Base-by-base conservation (phyloP, 257 asterid species). In the Thymus quinquecostatus region DNA sequence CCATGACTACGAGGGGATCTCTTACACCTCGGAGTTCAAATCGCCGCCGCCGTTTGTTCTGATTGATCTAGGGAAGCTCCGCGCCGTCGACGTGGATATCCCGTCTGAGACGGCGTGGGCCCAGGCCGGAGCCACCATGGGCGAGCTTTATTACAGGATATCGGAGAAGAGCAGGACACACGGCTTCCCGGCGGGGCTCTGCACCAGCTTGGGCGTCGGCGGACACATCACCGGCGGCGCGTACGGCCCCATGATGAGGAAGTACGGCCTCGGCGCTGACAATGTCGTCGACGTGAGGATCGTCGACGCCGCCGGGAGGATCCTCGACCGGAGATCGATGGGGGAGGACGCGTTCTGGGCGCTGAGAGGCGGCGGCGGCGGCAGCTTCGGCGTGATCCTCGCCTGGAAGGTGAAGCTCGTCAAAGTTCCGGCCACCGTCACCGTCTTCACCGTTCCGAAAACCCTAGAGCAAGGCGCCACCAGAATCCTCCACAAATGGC, bases 281-380 rank as follows among this genome's bases (percentile, higher is more conserved):
- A 67, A 75, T 4, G 74, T 75, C 5, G 7, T 75, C 6, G 74
- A 74, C n/a, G 78, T 56, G 0, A 21, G 69, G 3, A 34, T 74
- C 3, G 74, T 74, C 9, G 74, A 75, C 3, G 64, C 69, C 0
- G 41, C 4, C 3, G 79, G 79, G 1, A 75, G 36, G 5, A 74
- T 66, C 10, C 74, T 67, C 0, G 64, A 58, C 3, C 41, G 79
- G 55, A 67, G 68, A 30, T n/a, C 74, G 2, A 75, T 75, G 79
- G 79, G 74, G 8, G 79, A 75, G 8, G 70, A 75, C 14, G 10
- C 69, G 10, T 68, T 75, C 4, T 75, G 79, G 79, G 79, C 79
- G 12, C 10, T 75, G 32, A 59, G 79, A n/a, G 79, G 79, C 12
- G 79, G 79, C 8, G 79, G 74, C 2, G 79, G 79, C 12, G 79